A percentile compares a stretch with the other conserved stretches of the same genome.
These are phyloP conservation scores for Penicillium sp. DNA, from an alignment of 2,329 filamentous ascomycete genomes.

Conservation along the genomic window DNA sequence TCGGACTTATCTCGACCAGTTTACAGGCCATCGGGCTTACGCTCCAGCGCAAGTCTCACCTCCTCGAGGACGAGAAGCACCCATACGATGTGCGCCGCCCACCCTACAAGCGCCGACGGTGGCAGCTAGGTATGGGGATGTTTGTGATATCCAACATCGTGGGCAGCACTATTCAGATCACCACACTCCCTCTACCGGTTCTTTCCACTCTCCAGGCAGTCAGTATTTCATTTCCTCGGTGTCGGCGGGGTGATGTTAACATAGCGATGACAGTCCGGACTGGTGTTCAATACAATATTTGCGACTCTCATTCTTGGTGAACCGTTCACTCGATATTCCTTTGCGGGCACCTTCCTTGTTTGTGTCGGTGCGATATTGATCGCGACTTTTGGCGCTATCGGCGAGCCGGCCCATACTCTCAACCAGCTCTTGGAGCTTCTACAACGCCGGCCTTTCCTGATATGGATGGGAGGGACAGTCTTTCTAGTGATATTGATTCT, in stretches of 20 bases:
- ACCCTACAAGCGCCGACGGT: conserved; percentile 83
- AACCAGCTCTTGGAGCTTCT: conserved; percentile 76
- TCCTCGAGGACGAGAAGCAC: conserved; percentile 93
- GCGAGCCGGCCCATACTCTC: conserved; percentile 85
- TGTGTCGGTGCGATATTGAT: conserved; percentile 87
- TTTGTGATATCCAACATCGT: conserved; percentile 93
- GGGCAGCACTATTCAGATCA: conserved; percentile 96
- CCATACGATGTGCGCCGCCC: conserved; percentile 74
- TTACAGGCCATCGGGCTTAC: conserved; percentile 94
- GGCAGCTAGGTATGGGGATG: conserved; percentile 94
- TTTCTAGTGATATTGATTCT: conserved; percentile 70
- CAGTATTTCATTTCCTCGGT: conserved; percentile 25
- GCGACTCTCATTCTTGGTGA: conserved; percentile 89
- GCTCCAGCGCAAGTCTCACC: conserved; percentile 94
- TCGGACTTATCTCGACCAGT: conserved; percentile 89
- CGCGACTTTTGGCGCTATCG: conserved; percentile 88
- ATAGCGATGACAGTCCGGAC: conserved; percentile 60
- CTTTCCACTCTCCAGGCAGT: conserved; percentile 88
- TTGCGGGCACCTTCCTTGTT: conserved; percentile 84
- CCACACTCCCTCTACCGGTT: conserved; percentile 87
- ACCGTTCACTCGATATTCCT: conserved; percentile 90
- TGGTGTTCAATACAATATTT: conserved; percentile 98
- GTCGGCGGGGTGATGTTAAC: conserved; percentile 1
- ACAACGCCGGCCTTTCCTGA: conserved; percentile 69
- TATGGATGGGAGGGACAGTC: conserved; percentile 83